A percentile compares a stretch with the other conserved stretches of the same genome.
Evolutionary conservation across 1,284 basidiomycete species (phyloP).

Genomic region (Ceratobasidium sp.): DNA sequence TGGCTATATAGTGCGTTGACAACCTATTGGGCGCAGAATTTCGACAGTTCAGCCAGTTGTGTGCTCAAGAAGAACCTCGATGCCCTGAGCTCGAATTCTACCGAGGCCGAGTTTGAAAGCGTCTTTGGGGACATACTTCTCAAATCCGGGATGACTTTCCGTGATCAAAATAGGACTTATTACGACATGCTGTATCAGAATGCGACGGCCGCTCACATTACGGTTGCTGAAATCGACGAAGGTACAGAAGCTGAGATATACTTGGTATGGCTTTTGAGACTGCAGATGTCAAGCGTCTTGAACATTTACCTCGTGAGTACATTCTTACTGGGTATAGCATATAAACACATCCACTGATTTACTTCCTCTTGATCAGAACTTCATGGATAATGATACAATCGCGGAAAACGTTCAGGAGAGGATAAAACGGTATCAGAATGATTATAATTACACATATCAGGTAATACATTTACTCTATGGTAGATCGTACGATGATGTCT

Average conservation of each 20-base stretch:
- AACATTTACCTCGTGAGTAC: slow-evolving; percentile 6
- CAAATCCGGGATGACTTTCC: slow-evolving; percentile 2
- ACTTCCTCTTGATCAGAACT: neutral
- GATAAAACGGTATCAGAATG: slow-evolving; percentile 10
- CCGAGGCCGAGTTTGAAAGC: neutral
- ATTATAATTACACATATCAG: slow-evolving; percentile 7
- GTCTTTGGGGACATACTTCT: slow-evolving; percentile 3
- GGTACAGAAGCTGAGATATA: too few species aligned
- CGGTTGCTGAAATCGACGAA: neutral
- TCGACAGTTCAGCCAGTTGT: neutral
- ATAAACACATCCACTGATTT: neutral
- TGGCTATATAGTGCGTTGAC: too few species aligned
- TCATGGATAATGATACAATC: slow-evolving; percentile 39
- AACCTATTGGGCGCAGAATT: slow-evolving; percentile 5
- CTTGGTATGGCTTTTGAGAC: too few species aligned
- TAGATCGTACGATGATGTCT: too few species aligned
- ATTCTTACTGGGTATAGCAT: neutral
- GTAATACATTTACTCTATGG: neutral
- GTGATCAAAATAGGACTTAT: too few species aligned
- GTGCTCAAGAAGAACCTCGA: neutral
- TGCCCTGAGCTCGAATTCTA: neutral
- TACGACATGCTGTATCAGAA: too few species aligned
- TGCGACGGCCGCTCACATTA: neutral
- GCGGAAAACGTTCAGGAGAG: slow-evolving; percentile 14
- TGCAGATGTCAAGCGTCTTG: neutral